Evolutionary conservation across 768 basidiomycete genomes (phyloP).

Genomic region (Cyathus striatus): DNA sequence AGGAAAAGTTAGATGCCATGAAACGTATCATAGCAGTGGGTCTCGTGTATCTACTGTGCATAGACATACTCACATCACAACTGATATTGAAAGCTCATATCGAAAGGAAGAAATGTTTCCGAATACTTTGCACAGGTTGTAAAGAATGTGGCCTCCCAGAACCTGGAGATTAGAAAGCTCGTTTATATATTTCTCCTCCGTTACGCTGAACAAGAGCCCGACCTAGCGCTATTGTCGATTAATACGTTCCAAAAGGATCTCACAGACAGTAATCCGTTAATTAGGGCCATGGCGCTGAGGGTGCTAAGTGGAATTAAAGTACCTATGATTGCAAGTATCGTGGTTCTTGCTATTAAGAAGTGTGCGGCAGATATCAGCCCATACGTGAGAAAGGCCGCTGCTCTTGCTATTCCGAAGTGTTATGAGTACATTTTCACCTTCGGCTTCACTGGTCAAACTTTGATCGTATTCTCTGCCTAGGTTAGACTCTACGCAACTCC

Average conservation of each 20-base stretch:
- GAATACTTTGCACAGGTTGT: conserved; percentile 96
- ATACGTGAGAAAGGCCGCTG: conserved; percentile 91
- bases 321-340: conserved; percentile 80
- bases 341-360: conserved; percentile 87
- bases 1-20: conserved; percentile 92
- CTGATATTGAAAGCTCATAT: conserved; percentile 64
- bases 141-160: conserved; percentile 91
- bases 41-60: conserved; percentile 8
- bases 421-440: conserved; percentile 43
- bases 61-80: conserved; percentile 1
- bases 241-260: conserved; percentile 99
- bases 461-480: conserved; percentile 29
- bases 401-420: conserved; percentile 83
- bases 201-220: conserved; percentile 90
- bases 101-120: conserved; percentile 87
- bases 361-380: conserved; percentile 90
- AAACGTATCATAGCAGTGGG: conserved; percentile 90
- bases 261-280: conserved; percentile 86
- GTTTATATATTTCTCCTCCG: conserved; percentile 97
- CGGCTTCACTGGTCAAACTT: neutral
- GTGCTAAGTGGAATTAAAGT: conserved; percentile 92
- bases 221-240: conserved; percentile 91
- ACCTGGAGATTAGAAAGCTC: conserved; percentile 92
- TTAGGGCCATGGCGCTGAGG: conserved; percentile 92
- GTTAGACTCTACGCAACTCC: conserved; percentile 67